Conservation (phyloP, 306 rosid genomes). For the Dalbergia oliveri region DNA sequence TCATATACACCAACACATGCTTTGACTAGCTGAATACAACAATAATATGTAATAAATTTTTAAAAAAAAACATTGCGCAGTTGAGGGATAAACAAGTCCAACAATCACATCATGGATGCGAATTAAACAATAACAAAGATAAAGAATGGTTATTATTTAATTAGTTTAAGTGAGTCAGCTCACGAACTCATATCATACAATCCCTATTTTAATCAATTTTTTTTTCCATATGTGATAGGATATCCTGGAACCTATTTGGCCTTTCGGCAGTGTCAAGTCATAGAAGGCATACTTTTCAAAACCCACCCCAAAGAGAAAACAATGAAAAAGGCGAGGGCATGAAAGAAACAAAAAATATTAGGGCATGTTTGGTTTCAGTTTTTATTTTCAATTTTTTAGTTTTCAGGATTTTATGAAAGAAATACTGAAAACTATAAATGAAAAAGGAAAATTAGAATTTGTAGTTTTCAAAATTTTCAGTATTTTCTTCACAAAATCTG, state of each 20-base stretch:
- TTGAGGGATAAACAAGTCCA: not conserved
- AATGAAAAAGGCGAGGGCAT: not conserved
- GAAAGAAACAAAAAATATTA: not conserved
- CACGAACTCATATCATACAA: conserved; percentile 25
- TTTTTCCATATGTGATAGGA: conserved; percentile 22
- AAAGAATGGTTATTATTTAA: conserved; percentile 15
- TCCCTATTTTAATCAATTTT: not conserved
- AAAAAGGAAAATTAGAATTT: too few relatives aligned
- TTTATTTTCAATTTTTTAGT: too few relatives aligned
- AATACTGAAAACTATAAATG: too few relatives aligned
- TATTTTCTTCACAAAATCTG: too few relatives aligned
- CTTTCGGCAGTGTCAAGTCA: conserved; percentile 49
- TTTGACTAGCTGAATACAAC: conserved; percentile 7
- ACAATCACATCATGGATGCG: not conserved
- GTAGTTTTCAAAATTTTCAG: too few relatives aligned
- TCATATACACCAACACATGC: not conserved
- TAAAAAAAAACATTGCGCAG: not conserved
- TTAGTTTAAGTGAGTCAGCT: conserved; percentile 27
- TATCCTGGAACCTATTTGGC: conserved; percentile 21
- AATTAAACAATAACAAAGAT: conserved; percentile 1
- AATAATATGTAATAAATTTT: not conserved
- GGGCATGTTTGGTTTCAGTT: too few relatives aligned
- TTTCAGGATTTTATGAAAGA: too few relatives aligned
- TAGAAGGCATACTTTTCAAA: conserved; percentile 18
- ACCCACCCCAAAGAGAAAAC: conserved; percentile 18